Evolutionary conservation across 306 rosid genomes (phyloP).

Genomic region (Fagus crenata): DNA sequence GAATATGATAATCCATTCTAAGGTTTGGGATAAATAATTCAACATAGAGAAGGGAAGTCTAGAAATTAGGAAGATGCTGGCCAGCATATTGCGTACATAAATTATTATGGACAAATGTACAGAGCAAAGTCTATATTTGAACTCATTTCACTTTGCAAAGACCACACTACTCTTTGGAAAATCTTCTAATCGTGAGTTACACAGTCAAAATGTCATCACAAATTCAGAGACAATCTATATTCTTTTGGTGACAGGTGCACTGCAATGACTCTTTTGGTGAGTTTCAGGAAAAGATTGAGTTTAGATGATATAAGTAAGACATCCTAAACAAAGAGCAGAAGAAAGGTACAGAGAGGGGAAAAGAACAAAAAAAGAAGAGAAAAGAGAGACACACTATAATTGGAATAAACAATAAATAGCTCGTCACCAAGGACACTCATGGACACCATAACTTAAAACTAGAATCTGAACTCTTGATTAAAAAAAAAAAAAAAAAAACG

Average conservation of each 20-base stretch:
- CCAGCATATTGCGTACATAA: not conserved
- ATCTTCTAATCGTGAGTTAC: not conserved
- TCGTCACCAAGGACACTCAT: not conserved
- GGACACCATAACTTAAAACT: not conserved
- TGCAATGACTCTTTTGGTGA: not conserved
- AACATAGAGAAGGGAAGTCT: not conserved
- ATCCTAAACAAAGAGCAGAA: not conserved
- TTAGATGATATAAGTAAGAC: no score
- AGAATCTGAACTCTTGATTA: not conserved
- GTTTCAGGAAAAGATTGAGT: slow-evolving; percentile 1
- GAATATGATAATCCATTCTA: not conserved
- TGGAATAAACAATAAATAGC: slow-evolving; percentile 11
- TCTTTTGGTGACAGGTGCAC: slow-evolving; percentile 3
- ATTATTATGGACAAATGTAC: not conserved
- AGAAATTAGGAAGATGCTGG: not conserved
- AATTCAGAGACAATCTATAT: not conserved
- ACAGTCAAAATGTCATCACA: no score
- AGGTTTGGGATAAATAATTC: not conserved
- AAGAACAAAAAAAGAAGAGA: no score
- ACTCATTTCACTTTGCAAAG: not conserved
- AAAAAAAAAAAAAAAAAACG: not conserved
- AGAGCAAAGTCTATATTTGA: not conserved
- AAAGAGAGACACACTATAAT: slow-evolving; percentile 11
- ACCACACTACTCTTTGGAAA: not conserved
- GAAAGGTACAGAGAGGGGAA: not conserved